phyloP scores from a whole-genome alignment of 2,329 filamentous ascomycete species.

The Tolypocladium ophioglossoides region DNA sequence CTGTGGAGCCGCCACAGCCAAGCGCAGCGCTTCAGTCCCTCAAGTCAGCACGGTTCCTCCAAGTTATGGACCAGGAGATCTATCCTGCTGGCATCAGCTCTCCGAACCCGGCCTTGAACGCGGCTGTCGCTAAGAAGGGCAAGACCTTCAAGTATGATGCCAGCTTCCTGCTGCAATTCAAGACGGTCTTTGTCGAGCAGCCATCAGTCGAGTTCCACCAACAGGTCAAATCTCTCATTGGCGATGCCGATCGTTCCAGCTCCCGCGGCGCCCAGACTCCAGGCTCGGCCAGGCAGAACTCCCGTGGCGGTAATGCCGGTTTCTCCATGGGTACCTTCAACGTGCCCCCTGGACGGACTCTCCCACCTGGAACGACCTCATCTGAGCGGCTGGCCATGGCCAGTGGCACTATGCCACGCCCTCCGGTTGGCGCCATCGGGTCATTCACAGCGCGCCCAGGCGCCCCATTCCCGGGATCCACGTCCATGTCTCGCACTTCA shows the following conservation, averaged over 20 bases:
- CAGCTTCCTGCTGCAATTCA: constrained; percentile 91
- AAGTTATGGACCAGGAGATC: constrained; percentile 63
- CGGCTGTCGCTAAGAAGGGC: constrained; percentile 65
- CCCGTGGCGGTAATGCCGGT: constrained; percentile 39
- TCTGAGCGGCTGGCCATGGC: constrained; percentile 63
- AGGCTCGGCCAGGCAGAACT: constrained; percentile 37
- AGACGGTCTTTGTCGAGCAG: constrained; percentile 92
- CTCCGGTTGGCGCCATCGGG: constrained; percentile 28
- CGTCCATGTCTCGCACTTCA: constrained; percentile 54
- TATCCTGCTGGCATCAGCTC: constrained; percentile 81
- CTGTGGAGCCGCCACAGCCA: constrained; percentile 82
- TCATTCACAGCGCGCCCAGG: constrained; percentile 32
- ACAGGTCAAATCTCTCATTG: constrained; percentile 78
- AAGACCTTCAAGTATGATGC: constrained; percentile 91
- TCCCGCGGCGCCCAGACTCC: constrained; percentile 44
- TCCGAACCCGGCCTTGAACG: constrained; percentile 85
- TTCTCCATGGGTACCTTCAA: constrained; percentile 64
- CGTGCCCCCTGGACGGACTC: constrained; percentile 36
- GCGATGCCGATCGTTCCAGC: constrained; percentile 59
- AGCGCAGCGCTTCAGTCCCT: constrained; percentile 89
- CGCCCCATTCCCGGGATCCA: constrained; percentile 50
- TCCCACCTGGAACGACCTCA: constrained; percentile 70
- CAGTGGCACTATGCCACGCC: constrained; percentile 37
- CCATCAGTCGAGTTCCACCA: constrained; percentile 88
- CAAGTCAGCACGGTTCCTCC: constrained; percentile 81